These are phyloP conservation scores for Leccinum variicolor DNA, from an alignment of 768 basidiomycete genomes.

Conservation along the genomic window DNA sequence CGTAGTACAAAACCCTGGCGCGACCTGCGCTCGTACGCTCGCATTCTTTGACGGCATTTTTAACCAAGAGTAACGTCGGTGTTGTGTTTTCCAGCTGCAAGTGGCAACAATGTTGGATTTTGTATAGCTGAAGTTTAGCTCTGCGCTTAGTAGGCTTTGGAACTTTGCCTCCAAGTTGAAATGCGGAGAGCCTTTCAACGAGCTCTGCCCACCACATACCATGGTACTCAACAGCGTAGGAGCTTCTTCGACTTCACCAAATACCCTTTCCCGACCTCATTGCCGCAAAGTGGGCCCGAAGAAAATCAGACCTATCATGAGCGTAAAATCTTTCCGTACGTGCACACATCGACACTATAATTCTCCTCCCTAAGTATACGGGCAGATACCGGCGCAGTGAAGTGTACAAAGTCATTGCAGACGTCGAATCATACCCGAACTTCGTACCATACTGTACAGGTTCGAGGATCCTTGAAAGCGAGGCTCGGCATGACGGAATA, in stretches of 20 bases:
- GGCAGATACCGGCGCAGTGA: constrained; percentile 72
- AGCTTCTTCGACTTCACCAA: constrained; percentile 51
- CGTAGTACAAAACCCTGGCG: not conserved
- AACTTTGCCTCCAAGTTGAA: not conserved
- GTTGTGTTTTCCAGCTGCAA: not conserved
- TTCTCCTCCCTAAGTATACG: constrained; percentile 9
- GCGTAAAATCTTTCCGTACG: constrained; percentile 85
- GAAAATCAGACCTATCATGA: constrained; percentile 72
- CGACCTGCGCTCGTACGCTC: not conserved
- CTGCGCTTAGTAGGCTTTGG: not conserved
- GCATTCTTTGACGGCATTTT: not conserved
- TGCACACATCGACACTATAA: constrained; percentile 1
- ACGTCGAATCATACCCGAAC: constrained; percentile 79
- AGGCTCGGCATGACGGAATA: constrained; percentile 29
- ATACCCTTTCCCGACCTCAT: constrained; percentile 43
- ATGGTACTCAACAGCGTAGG: constrained; percentile 18
- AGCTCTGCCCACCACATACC: constrained; percentile 1
- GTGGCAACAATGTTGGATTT: not conserved
- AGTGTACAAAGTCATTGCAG: constrained; percentile 82
- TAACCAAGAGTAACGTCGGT: not conserved
- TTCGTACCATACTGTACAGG: constrained; percentile 89
- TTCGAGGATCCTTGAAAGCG: constrained; percentile 55
- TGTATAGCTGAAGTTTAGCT: not conserved
- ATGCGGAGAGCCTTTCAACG: constrained; percentile 21
- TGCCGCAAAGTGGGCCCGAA: constrained; percentile 23